phyloP scores from a whole-genome alignment of 2,329 filamentous ascomycete genomes.

The Talaromyces marneffei region DNA sequence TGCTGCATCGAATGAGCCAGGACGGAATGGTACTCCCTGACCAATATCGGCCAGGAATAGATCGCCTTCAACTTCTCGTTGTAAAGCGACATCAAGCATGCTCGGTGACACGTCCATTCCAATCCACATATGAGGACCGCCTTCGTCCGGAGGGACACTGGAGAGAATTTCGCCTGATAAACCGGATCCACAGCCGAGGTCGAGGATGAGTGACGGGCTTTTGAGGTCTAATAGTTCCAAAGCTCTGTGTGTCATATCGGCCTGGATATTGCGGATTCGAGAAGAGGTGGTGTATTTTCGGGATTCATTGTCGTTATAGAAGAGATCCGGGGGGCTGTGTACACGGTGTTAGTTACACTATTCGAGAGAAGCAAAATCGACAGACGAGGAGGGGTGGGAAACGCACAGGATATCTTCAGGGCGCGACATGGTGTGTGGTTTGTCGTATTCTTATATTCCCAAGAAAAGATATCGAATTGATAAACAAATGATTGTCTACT shows the following conservation, averaged over 20 bases:
- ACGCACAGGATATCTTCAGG: constrained; percentile 88
- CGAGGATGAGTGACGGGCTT: constrained; percentile 79
- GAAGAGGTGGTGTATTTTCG: constrained; percentile 96
- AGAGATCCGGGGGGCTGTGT: constrained; percentile 80
- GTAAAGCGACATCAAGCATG: constrained; percentile 95
- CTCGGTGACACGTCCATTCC: constrained; percentile 91
- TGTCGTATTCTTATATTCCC: background rate
- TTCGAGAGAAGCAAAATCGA: constrained; percentile 16
- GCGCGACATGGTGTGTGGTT: constrained; percentile 69
- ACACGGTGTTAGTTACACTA: background rate
- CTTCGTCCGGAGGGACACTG: constrained; percentile 59
- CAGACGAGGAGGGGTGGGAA: constrained; percentile 12
- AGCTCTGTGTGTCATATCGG: constrained; percentile 87
- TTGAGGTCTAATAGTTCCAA: constrained; percentile 82
- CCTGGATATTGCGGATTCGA: constrained; percentile 91
- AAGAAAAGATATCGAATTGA: too few species aligned
- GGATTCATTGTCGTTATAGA: constrained; percentile 93
- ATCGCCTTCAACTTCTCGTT: constrained; percentile 88
- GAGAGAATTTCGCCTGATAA: constrained; percentile 92
- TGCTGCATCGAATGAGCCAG: constrained; percentile 88
- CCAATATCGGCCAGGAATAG: constrained; percentile 92
- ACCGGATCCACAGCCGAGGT: constrained; percentile 93
- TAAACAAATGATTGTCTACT: background rate
- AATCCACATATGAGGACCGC: constrained; percentile 90
- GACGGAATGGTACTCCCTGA: constrained; percentile 87